Evolutionary conservation across 768 basidiomycete species (phyloP), one percentile per base, ranked within the genome.

Genomic region (Naganishia onofrii): DNA sequence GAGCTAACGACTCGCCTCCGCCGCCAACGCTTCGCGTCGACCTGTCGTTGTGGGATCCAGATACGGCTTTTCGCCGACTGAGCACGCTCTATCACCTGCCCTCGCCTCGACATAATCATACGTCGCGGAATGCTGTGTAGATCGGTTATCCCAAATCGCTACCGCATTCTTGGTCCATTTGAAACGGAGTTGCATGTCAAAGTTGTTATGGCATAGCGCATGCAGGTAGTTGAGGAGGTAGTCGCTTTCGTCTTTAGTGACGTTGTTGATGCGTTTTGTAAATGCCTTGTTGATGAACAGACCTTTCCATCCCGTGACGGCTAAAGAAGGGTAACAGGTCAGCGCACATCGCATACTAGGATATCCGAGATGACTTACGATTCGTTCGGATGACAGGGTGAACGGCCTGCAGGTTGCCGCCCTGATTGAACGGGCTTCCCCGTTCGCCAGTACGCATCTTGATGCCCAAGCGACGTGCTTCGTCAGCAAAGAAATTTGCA

Each of bases 141-240:
- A 77, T 46, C 85, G 78, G 73, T 87, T 88, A 68, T 87, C 86
- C 87, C 86, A 87, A 70, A 88, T 85, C 0, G 86, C 86, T 29
- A 87, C 76, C 58, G 86, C 85, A 70, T 86, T 83, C 58, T 76
- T 74, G 38, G 79, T 76, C 86, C 87, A 88, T 21, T 83, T 82
- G 81, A 81, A 80, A 80, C 78, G 70, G 46, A 74, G 71, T 70
- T 85, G 85, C 48, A 86, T 78, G 75, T 87, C 86, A 71, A 87
- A 86, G 79, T 86, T 86, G 69, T 85, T 85, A 0, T 84, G 74
- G 51, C 85, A 74, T 65, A 85, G 84, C 15, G 81, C 78, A 66
- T 78, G 76, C 26, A 86, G 79, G 77, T 84, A 87, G 0, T 82
- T 78, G 28, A 87, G 77, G 2, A 86, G 73, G 58, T 84, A 71